Evolutionary conservation across 2,329 filamentous ascomycete genomes (phyloP).

Genomic region (Xylaria sp.): DNA sequence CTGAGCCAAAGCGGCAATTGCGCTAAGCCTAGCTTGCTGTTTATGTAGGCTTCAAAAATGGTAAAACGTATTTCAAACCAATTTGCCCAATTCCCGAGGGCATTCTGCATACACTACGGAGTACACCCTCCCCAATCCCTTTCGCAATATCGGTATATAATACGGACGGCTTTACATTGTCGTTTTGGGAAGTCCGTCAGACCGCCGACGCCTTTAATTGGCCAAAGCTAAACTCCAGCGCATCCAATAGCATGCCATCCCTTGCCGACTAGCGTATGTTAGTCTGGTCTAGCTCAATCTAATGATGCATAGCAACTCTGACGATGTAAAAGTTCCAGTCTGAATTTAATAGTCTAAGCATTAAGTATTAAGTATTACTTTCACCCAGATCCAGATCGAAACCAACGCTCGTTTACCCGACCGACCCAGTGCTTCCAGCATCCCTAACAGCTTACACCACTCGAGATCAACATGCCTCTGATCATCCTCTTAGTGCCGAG

Average conservation of each 20-base stretch:
- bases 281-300: background rate
- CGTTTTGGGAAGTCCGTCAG: slow-evolving; percentile 22
- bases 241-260: background rate
- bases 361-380: no score
- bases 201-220: slow-evolving; percentile 17
- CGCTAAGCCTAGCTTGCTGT: slow-evolving; percentile 1
- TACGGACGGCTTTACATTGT: slow-evolving; percentile 4
- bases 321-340: slow-evolving; percentile 6
- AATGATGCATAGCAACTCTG: background rate
- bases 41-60: background rate
- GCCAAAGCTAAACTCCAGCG: background rate
- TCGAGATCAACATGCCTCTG: background rate
- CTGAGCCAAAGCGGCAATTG: slow-evolving; percentile 3
- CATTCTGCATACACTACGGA: background rate
- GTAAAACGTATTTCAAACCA: background rate
- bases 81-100: background rate
- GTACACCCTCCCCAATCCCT: background rate
- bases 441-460: background rate
- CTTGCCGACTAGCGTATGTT: background rate
- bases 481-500: background rate
- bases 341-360: no score
- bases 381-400: background rate
- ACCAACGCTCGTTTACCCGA: background rate
- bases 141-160: background rate
- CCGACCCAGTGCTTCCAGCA: no score